Base-by-base conservation (phyloP, 2,329 filamentous ascomycete species). In the Fusarium newnesense region DNA sequence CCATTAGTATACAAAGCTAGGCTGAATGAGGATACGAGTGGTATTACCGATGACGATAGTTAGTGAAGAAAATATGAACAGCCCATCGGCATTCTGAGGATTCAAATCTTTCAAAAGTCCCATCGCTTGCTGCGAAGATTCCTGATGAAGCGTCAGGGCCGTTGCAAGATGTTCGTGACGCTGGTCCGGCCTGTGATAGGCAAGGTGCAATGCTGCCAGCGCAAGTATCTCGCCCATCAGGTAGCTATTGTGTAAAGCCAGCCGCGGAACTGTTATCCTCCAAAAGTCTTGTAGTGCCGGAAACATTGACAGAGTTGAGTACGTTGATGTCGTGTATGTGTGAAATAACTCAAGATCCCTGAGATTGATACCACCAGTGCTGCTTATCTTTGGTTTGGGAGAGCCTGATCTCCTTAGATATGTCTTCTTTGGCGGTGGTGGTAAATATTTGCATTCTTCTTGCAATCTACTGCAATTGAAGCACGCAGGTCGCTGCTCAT, bases 401-500 rank as follows among this genome's bases (percentile, higher is more conserved):
- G 37, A 34, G 6, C 10, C 19, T 1, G 15, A 42, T 18, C 15
- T 54, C 5, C 19, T 42, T 0, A 5, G 3, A n/a, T 42, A 54
- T 16, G 36, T 16, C 47, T 43, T 56, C 13, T 60, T 60, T 16
- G 37, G 34, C 1, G 58, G 36, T 7, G 37, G 28, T 9, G 19
- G 28, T 18, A 60, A 5, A 26, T 60, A 43, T 8, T n/a, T 54
- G 28, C 58, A 60, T 15, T 43, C n/a, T 34, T 42, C 47, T 9
- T 40, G 37, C 4, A 60, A 32, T n/a, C 47, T 60, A 34, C 26
- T 56, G 50, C 58, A 60, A 13, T 60, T 60, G 47, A 56, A 60
- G 39, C 47, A 60, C 9, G 58, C 47, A 43, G 58, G 58, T 5
- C 58, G 30, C n/a, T 36, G n/a, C 58, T 60, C 47, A 28, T 60